Evolutionary conservation across 2,329 filamentous ascomycete genomes (phyloP).

Genomic region (Mycosphaerella sp.): DNA sequence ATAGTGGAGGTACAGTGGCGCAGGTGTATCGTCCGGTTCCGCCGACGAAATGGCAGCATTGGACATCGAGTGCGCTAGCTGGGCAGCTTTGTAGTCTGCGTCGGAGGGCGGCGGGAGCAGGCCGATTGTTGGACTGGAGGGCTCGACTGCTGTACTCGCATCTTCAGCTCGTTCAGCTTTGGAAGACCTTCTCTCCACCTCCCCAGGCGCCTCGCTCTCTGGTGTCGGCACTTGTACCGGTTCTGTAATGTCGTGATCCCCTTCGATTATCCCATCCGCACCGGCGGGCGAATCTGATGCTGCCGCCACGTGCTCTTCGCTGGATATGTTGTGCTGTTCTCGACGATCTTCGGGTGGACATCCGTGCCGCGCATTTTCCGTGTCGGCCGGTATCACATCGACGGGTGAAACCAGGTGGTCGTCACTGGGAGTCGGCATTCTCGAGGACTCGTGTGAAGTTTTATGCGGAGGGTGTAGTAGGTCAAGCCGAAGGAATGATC

Average conservation of each 20-base stretch:
- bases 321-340: constrained; percentile 14
- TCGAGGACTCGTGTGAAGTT: constrained; percentile 24
- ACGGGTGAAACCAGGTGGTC: constrained; percentile 12
- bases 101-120: constrained; percentile 25
- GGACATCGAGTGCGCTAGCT: constrained; percentile 29
- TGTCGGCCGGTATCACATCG: neutral
- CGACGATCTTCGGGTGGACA: constrained; percentile 37
- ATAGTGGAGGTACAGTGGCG: constrained; percentile 27
- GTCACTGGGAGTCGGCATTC: constrained; percentile 24
- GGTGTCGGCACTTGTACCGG: neutral
- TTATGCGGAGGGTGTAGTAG: neutral
- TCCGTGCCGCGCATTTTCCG: constrained; percentile 16
- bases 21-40: constrained; percentile 8
- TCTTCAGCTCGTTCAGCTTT: constrained; percentile 43
- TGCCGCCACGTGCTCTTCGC: constrained; percentile 5
- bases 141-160: constrained; percentile 29
- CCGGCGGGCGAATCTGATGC: constrained; percentile 2
- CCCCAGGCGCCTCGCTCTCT: constrained; percentile 20
- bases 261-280: constrained; percentile 4
- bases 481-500: neutral
- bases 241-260: neutral
- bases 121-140: constrained; percentile 23
- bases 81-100: constrained; percentile 21
- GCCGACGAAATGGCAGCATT: constrained; percentile 24
- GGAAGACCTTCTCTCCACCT: constrained; percentile 11